These are phyloP conservation scores for Clathrus columnatus DNA, from an alignment of 768 basidiomycete species.

Conservation along the genomic window DNA sequence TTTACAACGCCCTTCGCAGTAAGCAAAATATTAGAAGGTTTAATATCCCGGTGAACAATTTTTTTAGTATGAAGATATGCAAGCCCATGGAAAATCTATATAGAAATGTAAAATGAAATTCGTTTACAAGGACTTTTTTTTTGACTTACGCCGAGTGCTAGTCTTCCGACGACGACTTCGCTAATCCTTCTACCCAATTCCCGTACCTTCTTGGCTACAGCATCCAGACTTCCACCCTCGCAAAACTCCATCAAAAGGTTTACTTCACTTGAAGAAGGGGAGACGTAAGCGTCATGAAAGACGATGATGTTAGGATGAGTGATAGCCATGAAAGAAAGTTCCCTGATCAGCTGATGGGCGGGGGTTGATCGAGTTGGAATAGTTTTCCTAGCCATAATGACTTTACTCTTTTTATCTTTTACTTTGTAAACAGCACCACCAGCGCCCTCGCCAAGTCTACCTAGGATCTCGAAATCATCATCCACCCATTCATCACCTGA, in stretches of 20 bases:
- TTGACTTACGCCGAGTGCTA: slow-evolving; percentile 88
- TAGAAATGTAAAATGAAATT: no score
- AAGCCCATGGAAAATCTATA: slow-evolving; percentile 84
- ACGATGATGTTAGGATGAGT: slow-evolving; percentile 84
- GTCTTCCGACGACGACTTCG: slow-evolving; percentile 82
- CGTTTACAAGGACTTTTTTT: no score
- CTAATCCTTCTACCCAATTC: slow-evolving; percentile 70
- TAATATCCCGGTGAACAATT: slow-evolving; percentile 95
- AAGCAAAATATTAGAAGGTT: slow-evolving; percentile 87
- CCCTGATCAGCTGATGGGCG: slow-evolving; percentile 84
- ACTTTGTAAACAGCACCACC: slow-evolving; percentile 96
- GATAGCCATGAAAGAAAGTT: slow-evolving; percentile 81
- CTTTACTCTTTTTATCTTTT: slow-evolving; percentile 66
- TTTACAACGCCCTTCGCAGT: slow-evolving; percentile 86
- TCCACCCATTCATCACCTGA: slow-evolving; percentile 46
- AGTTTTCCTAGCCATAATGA: slow-evolving; percentile 89
- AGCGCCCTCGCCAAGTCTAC: slow-evolving; percentile 86
- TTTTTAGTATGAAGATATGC: slow-evolving; percentile 83
- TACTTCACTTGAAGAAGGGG: slow-evolving; percentile 81
- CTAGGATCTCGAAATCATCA: slow-evolving; percentile 63
- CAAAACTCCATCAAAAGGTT: slow-evolving; percentile 91
- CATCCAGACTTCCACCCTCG: slow-evolving; percentile 85
- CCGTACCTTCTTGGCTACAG: slow-evolving; percentile 77
- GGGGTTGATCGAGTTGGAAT: slow-evolving; percentile 89
- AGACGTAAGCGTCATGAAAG: slow-evolving; percentile 90